These are phyloP conservation scores for Volutella citrinella DNA, from an alignment of 2,329 filamentous ascomycete genomes.

Conservation along the genomic window DNA sequence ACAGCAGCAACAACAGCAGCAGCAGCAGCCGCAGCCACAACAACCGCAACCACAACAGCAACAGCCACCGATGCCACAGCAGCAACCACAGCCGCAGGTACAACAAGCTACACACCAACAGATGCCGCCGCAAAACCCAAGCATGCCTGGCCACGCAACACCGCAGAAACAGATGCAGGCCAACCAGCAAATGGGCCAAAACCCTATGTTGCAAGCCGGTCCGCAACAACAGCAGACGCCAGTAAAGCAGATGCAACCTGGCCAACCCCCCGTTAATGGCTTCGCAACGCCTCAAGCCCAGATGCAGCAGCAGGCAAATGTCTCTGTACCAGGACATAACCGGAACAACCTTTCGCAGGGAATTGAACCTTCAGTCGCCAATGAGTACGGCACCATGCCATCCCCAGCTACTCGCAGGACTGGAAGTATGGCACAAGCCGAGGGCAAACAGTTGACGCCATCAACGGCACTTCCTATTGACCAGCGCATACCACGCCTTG, in stretches of 20 bases:
- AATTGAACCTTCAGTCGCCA: constrained; percentile 37
- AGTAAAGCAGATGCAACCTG: constrained; percentile 42
- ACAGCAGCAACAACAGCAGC: constrained; percentile 32
- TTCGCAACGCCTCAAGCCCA: constrained; percentile 33
- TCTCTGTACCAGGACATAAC: constrained; percentile 35
- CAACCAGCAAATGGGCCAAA: constrained; percentile 30
- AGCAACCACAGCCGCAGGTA: constrained; percentile 33
- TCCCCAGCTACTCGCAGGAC: constrained; percentile 43
- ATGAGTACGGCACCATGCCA: constrained; percentile 40
- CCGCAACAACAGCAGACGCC: constrained; percentile 33
- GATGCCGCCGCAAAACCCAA: constrained; percentile 14
- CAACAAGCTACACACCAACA: constrained; percentile 16
- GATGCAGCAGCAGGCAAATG: constrained; percentile 18
- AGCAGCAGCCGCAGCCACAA: constrained; percentile 36
- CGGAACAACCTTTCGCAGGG: constrained; percentile 51
- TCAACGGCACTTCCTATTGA: constrained; percentile 20
- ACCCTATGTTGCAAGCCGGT: constrained; percentile 34
- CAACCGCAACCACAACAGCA: constrained; percentile 31
- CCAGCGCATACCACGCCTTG: constrained; percentile 35
- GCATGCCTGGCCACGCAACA: constrained; percentile 23
- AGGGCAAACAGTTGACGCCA: constrained; percentile 25
- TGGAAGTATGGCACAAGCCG: constrained; percentile 38
- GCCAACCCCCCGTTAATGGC: constrained; percentile 35
- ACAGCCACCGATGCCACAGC: constrained; percentile 31
- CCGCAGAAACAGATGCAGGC: constrained; percentile 35